Percentiles rank a stretch among this genome's conserved stretches.
phyloP scores from a whole-genome alignment of 331 rosid genomes.

The Malus hybrid region DNA sequence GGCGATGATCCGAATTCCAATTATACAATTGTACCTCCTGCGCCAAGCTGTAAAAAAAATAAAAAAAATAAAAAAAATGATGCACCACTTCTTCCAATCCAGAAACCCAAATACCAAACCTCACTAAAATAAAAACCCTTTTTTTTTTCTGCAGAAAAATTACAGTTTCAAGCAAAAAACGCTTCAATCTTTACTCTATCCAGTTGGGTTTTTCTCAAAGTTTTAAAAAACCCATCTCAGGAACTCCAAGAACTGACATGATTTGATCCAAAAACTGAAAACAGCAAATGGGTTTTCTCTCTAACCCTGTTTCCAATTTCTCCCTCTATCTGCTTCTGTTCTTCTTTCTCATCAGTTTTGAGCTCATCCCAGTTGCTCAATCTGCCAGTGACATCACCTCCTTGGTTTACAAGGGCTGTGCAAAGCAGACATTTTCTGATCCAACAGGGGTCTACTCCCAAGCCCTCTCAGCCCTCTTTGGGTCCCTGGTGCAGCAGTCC shows the following conservation, averaged over 20 bases:
- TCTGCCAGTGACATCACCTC: slow-evolving; percentile 61
- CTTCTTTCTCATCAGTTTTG: slow-evolving; percentile 2
- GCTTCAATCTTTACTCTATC: not conserved
- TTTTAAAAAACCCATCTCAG: slow-evolving; percentile 9
- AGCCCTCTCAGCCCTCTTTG: slow-evolving; percentile 70
- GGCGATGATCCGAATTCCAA: not conserved
- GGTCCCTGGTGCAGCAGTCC: slow-evolving; percentile 66
- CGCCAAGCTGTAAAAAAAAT: not conserved
- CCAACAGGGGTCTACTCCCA: slow-evolving; percentile 84
- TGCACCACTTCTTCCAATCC: slow-evolving; percentile 8
- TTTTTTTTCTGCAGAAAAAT: not conserved
- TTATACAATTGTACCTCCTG: slow-evolving; percentile 1
- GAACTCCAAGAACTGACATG: slow-evolving; percentile 24
- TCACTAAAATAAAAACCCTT: not conserved
- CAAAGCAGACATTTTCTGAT: slow-evolving; percentile 75
- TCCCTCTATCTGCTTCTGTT: slow-evolving; percentile 25
- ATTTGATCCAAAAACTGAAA: slow-evolving; percentile 22
- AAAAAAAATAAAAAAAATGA: not conserved
- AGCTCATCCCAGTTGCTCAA: slow-evolving; percentile 27
- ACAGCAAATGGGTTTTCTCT: slow-evolving; percentile 49
- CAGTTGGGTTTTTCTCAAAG: slow-evolving; percentile 15
- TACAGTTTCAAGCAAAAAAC: not conserved
- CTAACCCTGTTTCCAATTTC: slow-evolving; percentile 25
- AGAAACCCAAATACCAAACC: slow-evolving; percentile 4
- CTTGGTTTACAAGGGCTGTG: slow-evolving; percentile 89